Percentiles rank a stretch among this genome's conserved stretches.
These are phyloP conservation scores for Colletotrichum incanum DNA, from an alignment of 2,329 filamentous ascomycete genomes.

Conservation along the genomic window DNA sequence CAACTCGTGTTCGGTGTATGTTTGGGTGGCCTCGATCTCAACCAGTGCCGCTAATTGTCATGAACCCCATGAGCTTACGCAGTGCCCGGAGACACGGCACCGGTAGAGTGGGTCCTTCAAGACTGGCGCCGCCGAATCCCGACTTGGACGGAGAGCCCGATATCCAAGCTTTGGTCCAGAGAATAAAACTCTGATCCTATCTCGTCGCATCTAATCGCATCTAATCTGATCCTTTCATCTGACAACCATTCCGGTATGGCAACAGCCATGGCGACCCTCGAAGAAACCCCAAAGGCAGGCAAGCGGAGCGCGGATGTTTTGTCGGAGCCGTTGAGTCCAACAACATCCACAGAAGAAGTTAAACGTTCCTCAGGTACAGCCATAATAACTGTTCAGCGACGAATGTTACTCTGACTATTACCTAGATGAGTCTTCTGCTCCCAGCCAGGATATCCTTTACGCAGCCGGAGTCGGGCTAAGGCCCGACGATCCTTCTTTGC, in stretches of 20 bases:
- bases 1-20: background rate
- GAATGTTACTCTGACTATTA: background rate
- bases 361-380: constrained; percentile 24
- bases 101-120: constrained; percentile 14
- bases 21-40: constrained; percentile 8
- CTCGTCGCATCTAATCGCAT: constrained; percentile 34
- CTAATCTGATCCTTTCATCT: constrained; percentile 26
- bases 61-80: constrained; percentile 15
- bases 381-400: background rate
- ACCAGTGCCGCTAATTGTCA: background rate
- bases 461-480: constrained; percentile 51
- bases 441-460: constrained; percentile 47
- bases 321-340: constrained; percentile 11
- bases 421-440: constrained; percentile 32
- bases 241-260: background rate
- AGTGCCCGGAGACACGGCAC: constrained; percentile 29
- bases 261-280: constrained; percentile 13
- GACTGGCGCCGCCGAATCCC: constrained; percentile 11
- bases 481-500: constrained; percentile 48
- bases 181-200: constrained; percentile 14
- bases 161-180: background rate
- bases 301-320: background rate
- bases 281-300: constrained; percentile 1
- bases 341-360: constrained; percentile 11
- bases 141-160: constrained; percentile 9